These are phyloP conservation scores for Geosiphon pyriformis DNA, from an alignment of 192 early-diverging fungal species.

Conservation along the genomic window DNA sequence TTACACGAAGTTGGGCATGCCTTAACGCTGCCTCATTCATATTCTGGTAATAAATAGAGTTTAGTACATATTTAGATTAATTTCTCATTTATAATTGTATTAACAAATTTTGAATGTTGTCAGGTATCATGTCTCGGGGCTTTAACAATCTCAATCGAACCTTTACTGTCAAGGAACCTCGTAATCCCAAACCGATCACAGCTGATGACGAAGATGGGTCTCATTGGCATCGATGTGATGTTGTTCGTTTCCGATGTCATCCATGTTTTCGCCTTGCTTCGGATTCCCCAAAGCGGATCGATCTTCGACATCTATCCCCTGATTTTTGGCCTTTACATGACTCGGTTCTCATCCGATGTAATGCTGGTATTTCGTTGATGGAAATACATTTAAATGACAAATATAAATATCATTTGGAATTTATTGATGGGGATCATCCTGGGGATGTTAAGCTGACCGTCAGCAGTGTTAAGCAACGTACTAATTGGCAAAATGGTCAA, in stretches of 20 bases:
- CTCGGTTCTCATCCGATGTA: conserved; percentile 4
- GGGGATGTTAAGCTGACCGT: conserved; percentile 9
- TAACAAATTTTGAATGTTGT: no score
- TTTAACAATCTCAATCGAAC: conserved; percentile 63
- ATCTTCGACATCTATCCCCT: background rate
- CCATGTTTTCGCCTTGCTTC: conserved; percentile 52
- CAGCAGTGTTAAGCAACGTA: background rate
- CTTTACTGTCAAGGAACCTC: conserved; percentile 56
- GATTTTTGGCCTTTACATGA: conserved; percentile 12
- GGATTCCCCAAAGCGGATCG: conserved; percentile 20
- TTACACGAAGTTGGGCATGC: conserved; percentile 69
- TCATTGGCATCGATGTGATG: conserved; percentile 61
- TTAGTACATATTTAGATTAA: no score
- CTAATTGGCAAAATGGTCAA: background rate
- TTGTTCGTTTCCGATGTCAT: conserved; percentile 54
- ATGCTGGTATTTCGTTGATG: conserved; percentile 49
- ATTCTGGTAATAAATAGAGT: conserved; percentile 29
- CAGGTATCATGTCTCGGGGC: conserved; percentile 57
- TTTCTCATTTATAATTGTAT: no score
- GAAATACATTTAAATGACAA: conserved; percentile 48
- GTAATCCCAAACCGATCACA: conserved; percentile 38
- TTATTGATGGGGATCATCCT: conserved; percentile 33
- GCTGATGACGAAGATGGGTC: conserved; percentile 53
- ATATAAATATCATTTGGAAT: conserved; percentile 51
- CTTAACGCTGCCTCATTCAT: conserved; percentile 53